A percentile compares a stretch with the other conserved stretches of the same genome.
phyloP scores from a whole-genome alignment of 2,329 filamentous ascomycete species.

The Xylaria digitata region DNA sequence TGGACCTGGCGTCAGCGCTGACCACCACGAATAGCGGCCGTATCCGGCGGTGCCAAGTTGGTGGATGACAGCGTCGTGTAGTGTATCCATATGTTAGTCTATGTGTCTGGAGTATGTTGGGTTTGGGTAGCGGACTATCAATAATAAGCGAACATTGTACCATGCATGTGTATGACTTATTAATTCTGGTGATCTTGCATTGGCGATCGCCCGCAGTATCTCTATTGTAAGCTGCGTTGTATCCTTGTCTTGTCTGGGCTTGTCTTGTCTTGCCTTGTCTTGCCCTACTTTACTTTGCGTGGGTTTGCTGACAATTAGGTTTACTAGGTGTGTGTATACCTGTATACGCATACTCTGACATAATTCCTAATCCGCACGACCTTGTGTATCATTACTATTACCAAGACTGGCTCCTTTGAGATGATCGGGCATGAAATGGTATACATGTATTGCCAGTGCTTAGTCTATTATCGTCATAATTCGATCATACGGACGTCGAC shows the following conservation, averaged over 20 bases:
- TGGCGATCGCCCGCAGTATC: slow-evolving; percentile 33
- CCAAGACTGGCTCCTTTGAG: not conserved
- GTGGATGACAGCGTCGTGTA: slow-evolving; percentile 25
- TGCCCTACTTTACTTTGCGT: not conserved
- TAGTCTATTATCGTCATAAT: not conserved
- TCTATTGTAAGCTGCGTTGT: slow-evolving; percentile 10
- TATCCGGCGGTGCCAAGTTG: slow-evolving; percentile 35
- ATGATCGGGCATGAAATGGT: slow-evolving; percentile 3
- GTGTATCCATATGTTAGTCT: slow-evolving; percentile 19
- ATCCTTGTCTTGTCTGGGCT: not conserved
- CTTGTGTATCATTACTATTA: slow-evolving; percentile 3
- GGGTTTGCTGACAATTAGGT: slow-evolving; percentile 1
- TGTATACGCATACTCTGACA: slow-evolving; percentile 4
- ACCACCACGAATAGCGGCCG: slow-evolving; percentile 33
- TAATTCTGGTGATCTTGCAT: slow-evolving; percentile 30
- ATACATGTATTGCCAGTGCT: not conserved
- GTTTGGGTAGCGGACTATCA: slow-evolving; percentile 25
- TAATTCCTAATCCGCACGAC: not conserved
- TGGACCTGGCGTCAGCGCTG: slow-evolving; percentile 18
- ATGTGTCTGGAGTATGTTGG: slow-evolving; percentile 20
- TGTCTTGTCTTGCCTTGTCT: not conserved
- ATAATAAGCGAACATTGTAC: slow-evolving; percentile 35
- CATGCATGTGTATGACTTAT: slow-evolving; percentile 18
- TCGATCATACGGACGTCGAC: slow-evolving; percentile 4
- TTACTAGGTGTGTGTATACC: too few relatives aligned